Evolutionary conservation across 2,329 filamentous ascomycete genomes (phyloP), one percentile per base, ranked within the genome.

Genomic region (Apiospora pterosperma): DNA sequence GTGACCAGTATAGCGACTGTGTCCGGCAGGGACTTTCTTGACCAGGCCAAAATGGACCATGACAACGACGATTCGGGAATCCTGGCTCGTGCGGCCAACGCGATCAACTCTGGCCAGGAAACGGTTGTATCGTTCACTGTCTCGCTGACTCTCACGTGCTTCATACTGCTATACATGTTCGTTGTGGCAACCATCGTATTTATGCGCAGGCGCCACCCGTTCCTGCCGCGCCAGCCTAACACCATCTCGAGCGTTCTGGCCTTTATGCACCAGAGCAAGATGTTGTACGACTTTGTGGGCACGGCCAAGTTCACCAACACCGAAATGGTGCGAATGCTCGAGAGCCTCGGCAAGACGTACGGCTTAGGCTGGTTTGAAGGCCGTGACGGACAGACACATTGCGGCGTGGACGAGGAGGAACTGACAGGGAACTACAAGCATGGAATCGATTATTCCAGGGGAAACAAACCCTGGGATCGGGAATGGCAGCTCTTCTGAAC

Each of bases 231-330:
- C 5, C 90, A 93, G 79, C 91, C 91, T 4, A 92, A 89, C 70
- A 93, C 91, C 23, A 93, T 95, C 69, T 88, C 91, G 1, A 89
- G 86, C 52, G 86, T 93, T 62, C 81, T 95, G 63, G 90, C 90
- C 0, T 94, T 90, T 72, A 91, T 94, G 66, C 89, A 94, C 76
- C 90, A 93, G 78, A 90, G 86, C 75, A 91, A 91, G 77, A 93
- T 94, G 91, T 79, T 94, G 58, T 88, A 88, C 67, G 86, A 88
- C 71, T 94, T 94, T 75, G 88, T 92, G 16, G 88, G 86, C 48
- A 92, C 90, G 25, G 85, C 89, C 66, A 86, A 86, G 76, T 77
- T 89, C 61, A 85, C 82, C 69, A 87, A 84, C 62, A 78, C 80
- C 16, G 78, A 87, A 73, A 91, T 92, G 87, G 86, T 84, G 68